These are phyloP conservation scores for Solanum habrochaites DNA, from an alignment of 257 asterid genomes.

Conservation along the genomic window DNA sequence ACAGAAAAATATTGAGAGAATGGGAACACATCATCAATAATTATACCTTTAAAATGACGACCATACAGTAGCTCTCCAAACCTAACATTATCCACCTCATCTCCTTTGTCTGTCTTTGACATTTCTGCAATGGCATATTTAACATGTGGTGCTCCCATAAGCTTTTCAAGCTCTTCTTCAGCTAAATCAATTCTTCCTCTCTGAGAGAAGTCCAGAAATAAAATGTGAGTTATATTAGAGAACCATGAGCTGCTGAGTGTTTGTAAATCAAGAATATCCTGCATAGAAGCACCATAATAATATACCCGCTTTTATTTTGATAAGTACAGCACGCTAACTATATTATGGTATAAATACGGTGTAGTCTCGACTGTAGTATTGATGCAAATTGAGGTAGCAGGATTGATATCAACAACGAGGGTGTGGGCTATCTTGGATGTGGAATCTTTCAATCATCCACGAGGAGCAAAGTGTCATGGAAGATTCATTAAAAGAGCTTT, in stretches of 20 bases:
- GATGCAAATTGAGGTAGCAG: neutral
- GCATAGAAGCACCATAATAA: neutral
- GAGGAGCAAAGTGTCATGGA: neutral
- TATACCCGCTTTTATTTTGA: neutral
- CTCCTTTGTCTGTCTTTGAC: conserved; percentile 61
- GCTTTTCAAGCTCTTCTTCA: conserved; percentile 72
- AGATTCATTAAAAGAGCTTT: neutral
- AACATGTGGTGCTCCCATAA: conserved; percentile 72
- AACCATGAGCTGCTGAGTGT: neutral
- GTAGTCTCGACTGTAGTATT: neutral
- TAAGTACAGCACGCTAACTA: neutral
- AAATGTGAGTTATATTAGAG: neutral
- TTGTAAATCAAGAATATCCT: neutral
- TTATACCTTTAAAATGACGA: conserved; percentile 56
- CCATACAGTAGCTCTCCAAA: conserved; percentile 61
- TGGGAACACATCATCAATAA: neutral
- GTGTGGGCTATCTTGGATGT: neutral
- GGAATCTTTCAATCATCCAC: neutral
- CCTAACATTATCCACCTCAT: conserved; percentile 43
- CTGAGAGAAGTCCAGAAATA: conserved; percentile 25
- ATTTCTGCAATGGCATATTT: conserved; percentile 63
- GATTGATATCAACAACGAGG: neutral
- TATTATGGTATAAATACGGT: neutral
- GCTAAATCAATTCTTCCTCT: conserved; percentile 67
- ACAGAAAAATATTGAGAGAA: neutral